Conservation (phyloP, 1,139 yeast genomes). For the Scheffersomyces parashehatae region DNA sequence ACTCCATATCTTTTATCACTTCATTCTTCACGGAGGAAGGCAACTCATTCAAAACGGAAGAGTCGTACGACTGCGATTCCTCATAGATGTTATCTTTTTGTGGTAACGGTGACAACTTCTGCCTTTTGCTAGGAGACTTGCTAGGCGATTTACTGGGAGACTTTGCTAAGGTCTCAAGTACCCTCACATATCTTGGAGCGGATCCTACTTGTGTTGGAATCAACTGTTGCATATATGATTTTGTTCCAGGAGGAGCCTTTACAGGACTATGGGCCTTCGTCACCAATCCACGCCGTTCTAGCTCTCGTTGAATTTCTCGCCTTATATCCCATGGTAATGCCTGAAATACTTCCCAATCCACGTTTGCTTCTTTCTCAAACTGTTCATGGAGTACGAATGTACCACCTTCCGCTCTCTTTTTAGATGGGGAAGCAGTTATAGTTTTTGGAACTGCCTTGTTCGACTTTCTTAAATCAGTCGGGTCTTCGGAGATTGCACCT, state of each 20-base stretch:
- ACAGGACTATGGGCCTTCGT: slow-evolving; percentile 3
- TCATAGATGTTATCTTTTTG: slow-evolving; percentile 13
- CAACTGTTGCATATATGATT: slow-evolving; percentile 13
- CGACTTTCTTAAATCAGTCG: not conserved
- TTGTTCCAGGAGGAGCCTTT: slow-evolving; percentile 4
- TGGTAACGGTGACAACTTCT: slow-evolving; percentile 5
- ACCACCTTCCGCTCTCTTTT: not conserved
- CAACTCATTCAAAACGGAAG: slow-evolving; percentile 44
- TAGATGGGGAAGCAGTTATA: not conserved
- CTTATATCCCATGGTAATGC: slow-evolving; percentile 56
- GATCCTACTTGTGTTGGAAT: slow-evolving; percentile 35
- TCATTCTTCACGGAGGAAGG: slow-evolving; percentile 46
- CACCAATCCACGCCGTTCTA: slow-evolving; percentile 34
- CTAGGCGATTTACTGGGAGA: slow-evolving; percentile 7
- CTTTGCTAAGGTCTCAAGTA: slow-evolving; percentile 14
- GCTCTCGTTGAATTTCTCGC: slow-evolving; percentile 47
- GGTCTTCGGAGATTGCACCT: too few relatives aligned
- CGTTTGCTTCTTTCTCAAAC: slow-evolving; percentile 13
- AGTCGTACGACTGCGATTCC: slow-evolving; percentile 33
- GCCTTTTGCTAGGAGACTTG: slow-evolving; percentile 1
- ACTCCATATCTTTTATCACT: slow-evolving; percentile 41
- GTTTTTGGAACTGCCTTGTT: not conserved
- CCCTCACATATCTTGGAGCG: slow-evolving; percentile 34
- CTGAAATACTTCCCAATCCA: slow-evolving; percentile 58
- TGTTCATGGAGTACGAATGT: not conserved